phyloP scores from a whole-genome alignment of 2,329 filamentous ascomycete genomes.

The Didymella sp. region DNA sequence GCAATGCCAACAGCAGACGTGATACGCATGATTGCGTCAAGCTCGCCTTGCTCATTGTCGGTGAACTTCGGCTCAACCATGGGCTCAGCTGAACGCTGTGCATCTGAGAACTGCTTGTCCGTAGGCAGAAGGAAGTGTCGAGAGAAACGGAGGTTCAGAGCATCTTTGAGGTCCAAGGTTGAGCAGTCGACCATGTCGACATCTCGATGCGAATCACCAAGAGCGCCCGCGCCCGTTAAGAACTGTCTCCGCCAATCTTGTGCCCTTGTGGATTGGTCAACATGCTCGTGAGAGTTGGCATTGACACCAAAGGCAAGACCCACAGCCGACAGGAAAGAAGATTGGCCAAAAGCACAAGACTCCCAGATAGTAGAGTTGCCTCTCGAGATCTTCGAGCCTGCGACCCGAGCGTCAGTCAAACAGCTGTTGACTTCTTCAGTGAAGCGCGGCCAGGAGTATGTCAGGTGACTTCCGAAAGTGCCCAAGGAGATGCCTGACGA shows the following conservation, averaged over 20 bases:
- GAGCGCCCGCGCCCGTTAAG: constrained; percentile 28
- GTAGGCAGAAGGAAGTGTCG: constrained; percentile 41
- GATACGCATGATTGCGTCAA: constrained; percentile 25
- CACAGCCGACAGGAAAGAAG: constrained; percentile 48
- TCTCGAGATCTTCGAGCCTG: constrained; percentile 46
- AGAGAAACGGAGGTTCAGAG: constrained; percentile 32
- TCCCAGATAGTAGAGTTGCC: constrained; percentile 53
- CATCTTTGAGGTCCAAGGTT: constrained; percentile 46
- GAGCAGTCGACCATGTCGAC: constrained; percentile 31
- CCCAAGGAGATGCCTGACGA: constrained; percentile 36
- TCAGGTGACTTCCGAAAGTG: constrained; percentile 38
- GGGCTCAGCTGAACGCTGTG: constrained; percentile 21
- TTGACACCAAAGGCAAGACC: constrained; percentile 48
- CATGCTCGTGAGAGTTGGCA: not conserved
- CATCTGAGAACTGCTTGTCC: constrained; percentile 22
- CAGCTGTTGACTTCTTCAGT: constrained; percentile 39
- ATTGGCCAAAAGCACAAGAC: constrained; percentile 54
- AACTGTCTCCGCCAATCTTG: constrained; percentile 54
- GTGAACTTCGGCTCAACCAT: constrained; percentile 2
- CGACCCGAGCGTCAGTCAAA: constrained; percentile 44
- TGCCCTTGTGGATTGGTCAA: not conserved
- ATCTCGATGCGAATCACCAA: constrained; percentile 15
- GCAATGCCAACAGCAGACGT: constrained; percentile 36
- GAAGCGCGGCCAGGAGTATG: constrained; percentile 42
- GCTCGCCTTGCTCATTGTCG: constrained; percentile 29